Evolutionary conservation across 2,329 filamentous ascomycete genomes (phyloP).

Genomic region (Stemphylium beticola): DNA sequence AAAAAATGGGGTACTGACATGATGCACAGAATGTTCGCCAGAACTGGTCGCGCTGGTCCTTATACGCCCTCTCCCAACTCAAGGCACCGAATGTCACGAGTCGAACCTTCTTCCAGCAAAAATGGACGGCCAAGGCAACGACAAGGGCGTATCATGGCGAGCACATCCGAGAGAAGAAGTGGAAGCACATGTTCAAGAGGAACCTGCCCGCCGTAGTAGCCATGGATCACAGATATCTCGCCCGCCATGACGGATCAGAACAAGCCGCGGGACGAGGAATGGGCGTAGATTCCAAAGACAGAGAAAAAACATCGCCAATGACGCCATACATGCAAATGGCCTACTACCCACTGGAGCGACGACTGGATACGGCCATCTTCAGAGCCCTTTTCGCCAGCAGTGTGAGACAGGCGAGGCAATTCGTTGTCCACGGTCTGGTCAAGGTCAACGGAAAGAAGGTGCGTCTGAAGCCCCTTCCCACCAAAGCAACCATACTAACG

Average conservation of each 20-base stretch:
- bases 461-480: slow-evolving; percentile 10
- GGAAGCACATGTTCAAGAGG: slow-evolving; percentile 89
- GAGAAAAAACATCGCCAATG: slow-evolving; percentile 46
- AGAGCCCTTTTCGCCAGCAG: slow-evolving; percentile 93
- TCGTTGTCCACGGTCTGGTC: slow-evolving; percentile 90
- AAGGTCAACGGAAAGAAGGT: slow-evolving; percentile 98
- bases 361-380: slow-evolving; percentile 94
- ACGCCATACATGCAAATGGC: slow-evolving; percentile 97
- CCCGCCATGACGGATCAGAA: slow-evolving; percentile 79
- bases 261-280: slow-evolving; percentile 83
- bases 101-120: slow-evolving; percentile 93
- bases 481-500: background rate
- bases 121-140: slow-evolving; percentile 88
- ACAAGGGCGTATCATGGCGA: slow-evolving; percentile 92
- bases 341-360: slow-evolving; percentile 87
- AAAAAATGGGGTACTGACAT: slow-evolving; percentile 5
- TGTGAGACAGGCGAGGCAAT: slow-evolving; percentile 88
- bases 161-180: slow-evolving; percentile 89
- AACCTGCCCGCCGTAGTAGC: slow-evolving; percentile 82
- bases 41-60: slow-evolving; percentile 97
- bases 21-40: slow-evolving; percentile 80
- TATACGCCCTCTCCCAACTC: slow-evolving; percentile 80
- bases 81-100: slow-evolving; percentile 47
- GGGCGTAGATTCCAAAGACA: slow-evolving; percentile 56
- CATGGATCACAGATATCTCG: slow-evolving; percentile 83